Evolutionary conservation across 495 filamentous ascomycete genomes (phyloP), one percentile per base, ranked within the genome.

Genomic region (Bacidia rubella): DNA sequence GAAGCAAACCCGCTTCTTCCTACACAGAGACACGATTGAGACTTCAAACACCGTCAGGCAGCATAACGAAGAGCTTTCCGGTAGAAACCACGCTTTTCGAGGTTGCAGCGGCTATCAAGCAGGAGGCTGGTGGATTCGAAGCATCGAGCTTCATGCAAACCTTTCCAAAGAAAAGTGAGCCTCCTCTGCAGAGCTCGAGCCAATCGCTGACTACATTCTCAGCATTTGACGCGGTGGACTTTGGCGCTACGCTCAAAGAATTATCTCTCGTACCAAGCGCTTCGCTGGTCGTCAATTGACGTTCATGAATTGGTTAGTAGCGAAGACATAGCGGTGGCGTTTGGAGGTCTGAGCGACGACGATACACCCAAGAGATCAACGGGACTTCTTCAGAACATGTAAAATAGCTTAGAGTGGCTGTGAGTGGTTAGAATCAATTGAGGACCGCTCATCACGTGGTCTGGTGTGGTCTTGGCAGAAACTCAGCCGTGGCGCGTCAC

Each of bases 1-100:
- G 74, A 10, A 73, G 72, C 12, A 85, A 81, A 58, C 73, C 79
- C 12, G 70, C 75, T 25, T 72, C 74, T 9, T 74, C 74, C 23
- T 87, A 90, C 62, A 86, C 79, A 15, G 87, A 94, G 63, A 77
- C 89, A 40, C 78, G 90, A 39, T 66, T 99, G 57, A 73, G 89
- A 54, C 74, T 99, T 57, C 88, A 95, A 63, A 85, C 82, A 0
- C 65, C 80, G 0, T 67, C 67, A 19, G 86, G 87, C 15, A 87
- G 80, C 41, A 65, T 95, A 27, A 78, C 83, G 68, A 95, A 94
- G 72, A 86, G 80, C 1, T 80, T 90, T 47, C 79, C 86, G 0
- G 87, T 81, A 4, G 83, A 86, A 19, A 93, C 86, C 7, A 99
- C 93, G 0, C 72, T 99, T 15, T 95, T 95, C 60, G 93, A 99